These are phyloP conservation scores for Prunus mume DNA, from an alignment of 306 rosid species.

Conservation along the genomic window DNA sequence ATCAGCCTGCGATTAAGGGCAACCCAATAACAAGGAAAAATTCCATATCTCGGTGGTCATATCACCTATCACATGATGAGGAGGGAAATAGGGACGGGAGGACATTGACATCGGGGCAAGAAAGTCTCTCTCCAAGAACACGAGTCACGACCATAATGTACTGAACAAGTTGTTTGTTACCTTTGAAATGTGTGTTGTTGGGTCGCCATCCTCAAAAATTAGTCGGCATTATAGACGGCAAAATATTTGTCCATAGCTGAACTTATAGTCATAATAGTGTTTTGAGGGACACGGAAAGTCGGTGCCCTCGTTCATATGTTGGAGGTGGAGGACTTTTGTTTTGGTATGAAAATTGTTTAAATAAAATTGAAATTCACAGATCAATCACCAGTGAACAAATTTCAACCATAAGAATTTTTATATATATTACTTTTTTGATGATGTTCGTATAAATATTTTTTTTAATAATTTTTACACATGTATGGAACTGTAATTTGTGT, in stretches of 20 bases:
- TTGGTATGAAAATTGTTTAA: background rate
- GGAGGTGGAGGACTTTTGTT: background rate
- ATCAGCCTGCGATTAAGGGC: background rate
- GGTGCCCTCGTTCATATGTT: too few relatives aligned
- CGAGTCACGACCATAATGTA: too few relatives aligned
- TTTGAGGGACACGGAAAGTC: background rate
- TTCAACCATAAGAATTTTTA: background rate
- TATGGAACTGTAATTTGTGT: too few relatives aligned
- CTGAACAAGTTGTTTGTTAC: too few relatives aligned
- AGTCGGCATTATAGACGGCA: background rate
- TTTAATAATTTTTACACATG: too few relatives aligned
- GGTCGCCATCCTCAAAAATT: background rate
- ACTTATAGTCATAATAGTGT: background rate
- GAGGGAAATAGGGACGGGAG: too few relatives aligned
- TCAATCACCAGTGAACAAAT: background rate
- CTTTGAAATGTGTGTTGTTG: background rate
- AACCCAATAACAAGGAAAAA: background rate
- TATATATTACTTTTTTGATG: background rate
- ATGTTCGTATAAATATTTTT: background rate
- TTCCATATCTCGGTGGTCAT: too few relatives aligned
- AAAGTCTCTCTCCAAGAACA: too few relatives aligned
- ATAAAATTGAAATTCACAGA: background rate
- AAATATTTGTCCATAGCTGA: background rate
- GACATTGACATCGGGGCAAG: too few relatives aligned
- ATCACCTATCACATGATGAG: too few relatives aligned